Conservation (phyloP, 805 yeast species). For the Scheffersomyces lignosus region DNA sequence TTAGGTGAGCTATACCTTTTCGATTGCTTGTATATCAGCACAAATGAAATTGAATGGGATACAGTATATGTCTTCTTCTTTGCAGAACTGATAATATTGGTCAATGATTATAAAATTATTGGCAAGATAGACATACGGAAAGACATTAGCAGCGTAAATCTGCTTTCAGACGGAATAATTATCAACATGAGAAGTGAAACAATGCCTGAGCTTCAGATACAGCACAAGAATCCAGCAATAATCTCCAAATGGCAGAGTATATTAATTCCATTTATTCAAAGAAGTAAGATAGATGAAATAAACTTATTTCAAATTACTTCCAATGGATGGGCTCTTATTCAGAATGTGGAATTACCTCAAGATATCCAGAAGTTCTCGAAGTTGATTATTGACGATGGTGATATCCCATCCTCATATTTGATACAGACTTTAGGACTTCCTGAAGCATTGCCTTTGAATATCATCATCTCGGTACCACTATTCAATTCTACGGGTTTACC, state of each 20-base stretch:
- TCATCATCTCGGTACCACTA: constrained; percentile 45
- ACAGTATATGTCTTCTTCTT: constrained; percentile 32
- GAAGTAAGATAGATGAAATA: constrained; percentile 7
- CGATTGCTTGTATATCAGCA: constrained; percentile 43
- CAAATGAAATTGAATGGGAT: constrained; percentile 46
- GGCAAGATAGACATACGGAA: constrained; percentile 42
- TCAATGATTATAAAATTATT: constrained; percentile 25
- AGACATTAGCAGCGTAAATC: constrained; percentile 32
- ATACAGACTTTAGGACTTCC: constrained; percentile 42
- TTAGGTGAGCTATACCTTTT: constrained; percentile 35
- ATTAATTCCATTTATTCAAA: constrained; percentile 14
- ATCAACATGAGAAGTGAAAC: constrained; percentile 40
- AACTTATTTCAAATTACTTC: constrained; percentile 47
- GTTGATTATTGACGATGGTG: constrained; percentile 36
- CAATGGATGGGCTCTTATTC: constrained; percentile 34
- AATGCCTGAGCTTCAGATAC: constrained; percentile 45
- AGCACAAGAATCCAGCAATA: constrained; percentile 28
- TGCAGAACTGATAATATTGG: constrained; percentile 26
- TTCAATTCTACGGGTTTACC: constrained; percentile 28
- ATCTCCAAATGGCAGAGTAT: constrained; percentile 43
- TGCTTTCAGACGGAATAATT: constrained; percentile 22
- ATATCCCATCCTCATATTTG: constrained; percentile 40
- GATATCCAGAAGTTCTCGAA: constrained; percentile 40
- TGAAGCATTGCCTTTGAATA: constrained; percentile 36
- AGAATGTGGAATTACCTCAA: constrained; percentile 27